Evolutionary conservation across 441 rosid genomes (phyloP), one percentile per base, ranked within the genome.

Genomic region (Breynia disticha): DNA sequence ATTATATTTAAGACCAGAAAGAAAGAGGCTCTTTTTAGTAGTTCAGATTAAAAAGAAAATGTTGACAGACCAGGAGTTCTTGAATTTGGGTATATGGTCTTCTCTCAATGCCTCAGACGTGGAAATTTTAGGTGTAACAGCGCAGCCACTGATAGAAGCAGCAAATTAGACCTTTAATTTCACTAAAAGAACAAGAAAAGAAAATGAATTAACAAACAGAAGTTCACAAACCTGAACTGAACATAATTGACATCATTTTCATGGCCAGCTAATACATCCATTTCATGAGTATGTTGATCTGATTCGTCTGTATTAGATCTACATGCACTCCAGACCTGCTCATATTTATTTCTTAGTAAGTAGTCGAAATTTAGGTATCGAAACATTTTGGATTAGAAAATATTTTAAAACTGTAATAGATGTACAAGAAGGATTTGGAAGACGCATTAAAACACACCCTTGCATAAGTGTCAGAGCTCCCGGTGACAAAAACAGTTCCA

Each of bases 231-330:
- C 99, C 99, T 85, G 74, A 90, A 94, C 56, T 90, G 97, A 67
- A 94, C 95, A 74, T 94, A 94, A 73, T 94, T 94, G 49, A 94
- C 99, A 65, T 87, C 99, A 71, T 89, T 94, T 59, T 87, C 96
- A 73, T 94, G 99, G 54, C 97, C 99, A 74, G 97, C 73, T 63
- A 93, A 77, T 61, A 83, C 69, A 72, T 87, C 97, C 64, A 90
- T 77, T 83, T 93, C 99, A 76, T 93, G 84, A 78, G 70, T 79
- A 46, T 84, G 89, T 72, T 81, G 88, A 19, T 79, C 81, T 9
- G 81, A 56, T 49, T 80, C 85, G 66, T 76, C 90, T 20, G 63
- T 51, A 51, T 56, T 84, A 55, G 76, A 56, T 79, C 74, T 89
- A 69, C 75, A 81, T 70, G 90, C 83, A 76, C 62, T 83, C 96